Evolutionary conservation across 495 filamentous ascomycete genomes (phyloP).

Genomic region (Sabuloglossum arenarium): DNA sequence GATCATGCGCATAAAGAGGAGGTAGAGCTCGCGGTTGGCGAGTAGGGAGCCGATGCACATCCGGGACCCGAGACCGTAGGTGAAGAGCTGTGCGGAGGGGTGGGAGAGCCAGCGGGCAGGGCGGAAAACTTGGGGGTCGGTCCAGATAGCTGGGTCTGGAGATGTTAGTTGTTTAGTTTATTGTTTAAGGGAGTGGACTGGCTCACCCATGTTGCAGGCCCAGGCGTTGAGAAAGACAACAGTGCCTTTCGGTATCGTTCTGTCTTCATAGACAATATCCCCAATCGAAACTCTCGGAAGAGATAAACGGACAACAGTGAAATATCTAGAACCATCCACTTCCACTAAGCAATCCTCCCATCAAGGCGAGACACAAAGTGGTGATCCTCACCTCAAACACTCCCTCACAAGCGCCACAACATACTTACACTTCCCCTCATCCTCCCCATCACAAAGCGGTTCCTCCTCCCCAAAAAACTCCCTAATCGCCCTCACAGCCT

Average conservation of each 20-base stretch:
- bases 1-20: slow-evolving; percentile 38
- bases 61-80: slow-evolving; percentile 46
- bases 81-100: too few relatives aligned
- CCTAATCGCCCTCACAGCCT: neutral
- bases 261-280: slow-evolving; percentile 20
- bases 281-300: neutral
- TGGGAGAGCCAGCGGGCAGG: neutral
- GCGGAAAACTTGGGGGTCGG: slow-evolving; percentile 30
- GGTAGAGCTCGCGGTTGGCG: slow-evolving; percentile 46
- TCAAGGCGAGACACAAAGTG: too few relatives aligned
- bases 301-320: neutral
- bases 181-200: too few relatives aligned
- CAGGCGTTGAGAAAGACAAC: slow-evolving; percentile 55
- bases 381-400: neutral
- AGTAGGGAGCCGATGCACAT: slow-evolving; percentile 56
- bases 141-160: too few relatives aligned
- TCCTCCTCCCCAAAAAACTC: neutral
- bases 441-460: neutral
- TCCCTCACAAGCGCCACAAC: neutral
- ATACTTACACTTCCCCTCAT: neutral
- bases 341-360: too few relatives aligned
- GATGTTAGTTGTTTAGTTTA: too few relatives aligned
- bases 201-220: too few relatives aligned
- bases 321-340: too few relatives aligned
- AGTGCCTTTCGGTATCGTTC: slow-evolving; percentile 39